phyloP scores from a whole-genome alignment of 129 eudicot genomes.

The Saussurea involucrata region DNA sequence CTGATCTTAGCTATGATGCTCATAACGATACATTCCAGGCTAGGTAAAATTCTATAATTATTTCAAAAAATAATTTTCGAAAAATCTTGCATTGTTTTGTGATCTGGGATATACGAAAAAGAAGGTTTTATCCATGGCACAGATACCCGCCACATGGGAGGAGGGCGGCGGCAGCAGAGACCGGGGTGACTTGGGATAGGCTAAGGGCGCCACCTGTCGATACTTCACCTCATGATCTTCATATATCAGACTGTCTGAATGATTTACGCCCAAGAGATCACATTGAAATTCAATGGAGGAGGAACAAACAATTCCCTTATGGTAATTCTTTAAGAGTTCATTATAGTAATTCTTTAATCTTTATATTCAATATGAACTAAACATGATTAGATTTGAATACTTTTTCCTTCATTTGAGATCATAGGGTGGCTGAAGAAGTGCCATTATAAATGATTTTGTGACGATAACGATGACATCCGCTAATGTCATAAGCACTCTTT shows the following conservation, averaged over 20 bases:
- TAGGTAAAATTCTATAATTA: slow-evolving; percentile 39
- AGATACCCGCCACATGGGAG: slow-evolving; percentile 98
- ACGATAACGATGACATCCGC: slow-evolving; percentile 4
- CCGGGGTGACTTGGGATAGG: slow-evolving; percentile 75
- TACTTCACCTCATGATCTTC: slow-evolving; percentile 69
- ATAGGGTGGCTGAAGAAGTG: background rate
- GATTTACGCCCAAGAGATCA: slow-evolving; percentile 75
- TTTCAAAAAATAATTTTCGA: background rate
- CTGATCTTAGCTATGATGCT: slow-evolving; percentile 79
- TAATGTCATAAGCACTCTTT: slow-evolving; percentile 1
- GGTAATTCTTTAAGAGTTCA: slow-evolving; percentile 28
- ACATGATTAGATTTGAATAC: background rate
- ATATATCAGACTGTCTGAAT: slow-evolving; percentile 62
- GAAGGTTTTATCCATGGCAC: background rate
- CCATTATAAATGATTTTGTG: background rate
- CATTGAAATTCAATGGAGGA: slow-evolving; percentile 94
- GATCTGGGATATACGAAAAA: background rate
- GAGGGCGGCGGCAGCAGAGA: slow-evolving; percentile 69
- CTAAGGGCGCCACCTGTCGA: slow-evolving; percentile 69
- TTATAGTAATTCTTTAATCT: background rate
- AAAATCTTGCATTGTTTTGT: background rate
- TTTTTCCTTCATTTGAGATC: slow-evolving; percentile 1
- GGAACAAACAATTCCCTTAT: slow-evolving; percentile 89
- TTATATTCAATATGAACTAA: background rate
- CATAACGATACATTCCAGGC: slow-evolving; percentile 78